phyloP scores from a whole-genome alignment of 805 yeast species.

The Jamesozyma lodderae region DNA sequence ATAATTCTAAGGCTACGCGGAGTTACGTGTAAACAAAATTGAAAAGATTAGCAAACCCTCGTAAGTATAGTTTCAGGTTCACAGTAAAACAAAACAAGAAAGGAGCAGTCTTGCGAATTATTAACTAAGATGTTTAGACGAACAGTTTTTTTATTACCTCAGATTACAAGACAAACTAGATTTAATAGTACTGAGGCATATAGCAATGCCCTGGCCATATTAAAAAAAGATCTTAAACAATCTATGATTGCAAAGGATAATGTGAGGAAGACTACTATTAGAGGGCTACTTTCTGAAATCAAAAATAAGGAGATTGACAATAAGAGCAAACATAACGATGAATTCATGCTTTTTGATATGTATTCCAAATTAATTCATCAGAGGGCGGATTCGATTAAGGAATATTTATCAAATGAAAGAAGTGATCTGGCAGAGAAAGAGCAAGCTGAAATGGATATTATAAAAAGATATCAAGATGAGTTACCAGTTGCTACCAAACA shows the following conservation, averaged over 20 bases:
- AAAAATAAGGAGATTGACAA: constrained; percentile 38
- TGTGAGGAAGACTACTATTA: constrained; percentile 36
- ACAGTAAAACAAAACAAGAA: no score
- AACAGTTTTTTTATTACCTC: neutral
- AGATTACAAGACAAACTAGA: constrained; percentile 13
- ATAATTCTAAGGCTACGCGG: no score
- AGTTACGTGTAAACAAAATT: no score
- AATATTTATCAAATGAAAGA: constrained; percentile 39
- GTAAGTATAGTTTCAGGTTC: no score
- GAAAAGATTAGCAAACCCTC: no score
- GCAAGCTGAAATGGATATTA: constrained; percentile 35
- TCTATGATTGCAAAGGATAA: constrained; percentile 42
- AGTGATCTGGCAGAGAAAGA: constrained; percentile 49
- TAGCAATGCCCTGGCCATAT: constrained; percentile 23
- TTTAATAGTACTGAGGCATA: constrained; percentile 32
- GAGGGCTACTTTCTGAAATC: constrained; percentile 34
- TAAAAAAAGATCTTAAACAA: constrained; percentile 38
- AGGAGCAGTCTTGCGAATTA: no score
- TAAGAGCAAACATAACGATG: constrained; percentile 22
- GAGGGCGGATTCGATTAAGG: constrained; percentile 41
- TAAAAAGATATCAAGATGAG: constrained; percentile 32
- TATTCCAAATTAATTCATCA: constrained; percentile 40
- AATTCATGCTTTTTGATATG: constrained; percentile 30
- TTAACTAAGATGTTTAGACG: constrained; percentile 7
- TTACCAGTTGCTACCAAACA: constrained; percentile 44